Base-by-base conservation (phyloP, 2,329 filamentous ascomycete species). In the Myrmaecium sp. region DNA sequence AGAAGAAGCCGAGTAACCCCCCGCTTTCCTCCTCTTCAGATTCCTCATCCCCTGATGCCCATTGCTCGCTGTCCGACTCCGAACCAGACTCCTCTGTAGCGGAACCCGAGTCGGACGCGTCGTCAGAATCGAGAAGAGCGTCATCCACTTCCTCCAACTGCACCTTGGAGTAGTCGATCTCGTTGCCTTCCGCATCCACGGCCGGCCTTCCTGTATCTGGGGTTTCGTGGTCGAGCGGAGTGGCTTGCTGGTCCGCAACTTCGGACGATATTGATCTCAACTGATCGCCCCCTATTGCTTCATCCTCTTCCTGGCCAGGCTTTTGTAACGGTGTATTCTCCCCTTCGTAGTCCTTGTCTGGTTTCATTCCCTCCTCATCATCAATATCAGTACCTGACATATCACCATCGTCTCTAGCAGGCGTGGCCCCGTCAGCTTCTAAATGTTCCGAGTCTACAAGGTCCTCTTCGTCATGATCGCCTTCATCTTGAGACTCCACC, bases 391-490 rank as follows among this genome's bases (percentile, higher is more conserved):
- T n/a, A n/a, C n/a, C n/a, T n/a, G n/a, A n/a, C n/a, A n/a, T n/a
- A 8, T 34, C 48, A 3, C 57, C 57, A 3, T 35, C 35, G 3
- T 32, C 31, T 3, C 39, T 42, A 4, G 33, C 38, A n/a, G 43
- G 38, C 5, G 39, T 42, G 30, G 37, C 41, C 10, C 35, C 42
- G 13, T 68, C 36, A 72, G 51, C 30, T 74, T 69, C 18, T 20
- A 11, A 20, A 32, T 74, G 69, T 35, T 75, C 70, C 70, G 76
- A 76, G 38, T 74, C 69, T 13, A 74, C 55, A 2, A 71, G 74
- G 42, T 36, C 33, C 17, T 42, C 41, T 4, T 35, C 28, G 5
- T 39, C 28, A 18, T 40, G 35, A 19, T 43, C 35, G 4, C 49
- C 43, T 2, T 44, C 43, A 3, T 35, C 37, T 7, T 44, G 35